A percentile compares a stretch with the other conserved stretches of the same genome.
These are phyloP conservation scores for Lolium multiflorum DNA, from an alignment of 176 grass and related monocot species.

Conservation along the genomic window DNA sequence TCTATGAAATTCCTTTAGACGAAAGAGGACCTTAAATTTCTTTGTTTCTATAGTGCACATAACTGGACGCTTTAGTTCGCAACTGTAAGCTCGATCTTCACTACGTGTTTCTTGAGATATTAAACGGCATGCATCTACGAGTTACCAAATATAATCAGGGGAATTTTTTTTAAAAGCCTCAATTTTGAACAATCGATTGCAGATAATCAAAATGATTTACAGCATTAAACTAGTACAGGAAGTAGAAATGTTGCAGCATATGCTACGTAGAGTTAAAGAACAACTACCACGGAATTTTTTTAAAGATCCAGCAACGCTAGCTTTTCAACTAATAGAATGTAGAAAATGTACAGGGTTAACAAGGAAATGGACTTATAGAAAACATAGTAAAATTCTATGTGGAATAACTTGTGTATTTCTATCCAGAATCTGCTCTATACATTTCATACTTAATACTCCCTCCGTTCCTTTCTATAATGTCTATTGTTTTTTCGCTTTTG, in stretches of 20 bases:
- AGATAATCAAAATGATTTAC: neutral
- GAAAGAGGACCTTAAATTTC: no score
- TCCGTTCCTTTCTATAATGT: no score
- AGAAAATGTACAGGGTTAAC: neutral
- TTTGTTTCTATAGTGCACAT: no score
- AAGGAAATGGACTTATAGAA: neutral
- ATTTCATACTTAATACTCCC: neutral
- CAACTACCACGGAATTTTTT: neutral
- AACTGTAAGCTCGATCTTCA: no score
- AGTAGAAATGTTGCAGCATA: neutral
- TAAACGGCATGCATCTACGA: no score
- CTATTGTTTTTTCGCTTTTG: no score
- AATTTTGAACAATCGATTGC: neutral
- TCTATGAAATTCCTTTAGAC: no score
- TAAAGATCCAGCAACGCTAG: neutral
- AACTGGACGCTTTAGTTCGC: no score
- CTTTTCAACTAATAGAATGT: neutral
- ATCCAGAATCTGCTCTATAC: conserved; percentile 11
- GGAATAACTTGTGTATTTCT: neutral
- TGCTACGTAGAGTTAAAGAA: neutral
- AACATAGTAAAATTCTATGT: neutral
- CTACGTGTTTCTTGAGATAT: no score
- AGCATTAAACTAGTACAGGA: neutral
- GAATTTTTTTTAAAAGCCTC: neutral
- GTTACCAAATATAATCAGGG: neutral